Evolutionary conservation across 2,329 filamentous ascomycete genomes (phyloP), one percentile per base, ranked within the genome.

Genomic region (Akanthomyces lecanii): DNA sequence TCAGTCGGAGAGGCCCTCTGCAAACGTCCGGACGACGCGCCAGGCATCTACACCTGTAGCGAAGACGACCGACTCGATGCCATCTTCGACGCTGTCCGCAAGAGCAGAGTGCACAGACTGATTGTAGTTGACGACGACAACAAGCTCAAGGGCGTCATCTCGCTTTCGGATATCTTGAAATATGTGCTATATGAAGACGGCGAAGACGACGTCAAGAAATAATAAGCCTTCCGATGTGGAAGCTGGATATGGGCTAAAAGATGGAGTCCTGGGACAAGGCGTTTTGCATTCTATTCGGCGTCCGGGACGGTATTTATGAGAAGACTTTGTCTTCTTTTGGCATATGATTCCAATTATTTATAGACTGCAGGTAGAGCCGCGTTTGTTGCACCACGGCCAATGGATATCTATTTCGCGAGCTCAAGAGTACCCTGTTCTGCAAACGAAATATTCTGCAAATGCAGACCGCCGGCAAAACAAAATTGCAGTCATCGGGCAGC

Each of bases 51-150:
- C 77, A 98, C 94, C 0, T 99, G 95, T 79, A 91, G 89, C 52
- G 84, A 95, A 66, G 89, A 96, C 66, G 95, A 99, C 76, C 88
- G 93, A 62, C 84, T 99, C 56, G 94, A 96, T 73, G 94, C 93
- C 12, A 95, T 99, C 69, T 98, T 98, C 74, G 93, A 97, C 75
- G 98, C 95, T 1, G 91, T 99, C 69, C 90, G 94, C 68, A 96
- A 94, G 78, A 97, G 93, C 52, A 85, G 96, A 65, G 94, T 99
- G 33, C 95, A 99, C 77, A 86, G 95, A 66, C 82, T 99, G 67
- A 89, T 98, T 63, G 89, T 99, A 55, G 91, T 99, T 63, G 93
- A 99, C 75, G 92, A 97, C 67, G 85, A 93, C 59, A 91, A 88
- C 73, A 87, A 88, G 68, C 85, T 99, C 62, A 90, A 89, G 74